Percentiles rank a stretch among this genome's conserved stretches.
These are phyloP conservation scores for Mrakia gelida DNA, from an alignment of 768 basidiomycete species.

Conservation along the genomic window DNA sequence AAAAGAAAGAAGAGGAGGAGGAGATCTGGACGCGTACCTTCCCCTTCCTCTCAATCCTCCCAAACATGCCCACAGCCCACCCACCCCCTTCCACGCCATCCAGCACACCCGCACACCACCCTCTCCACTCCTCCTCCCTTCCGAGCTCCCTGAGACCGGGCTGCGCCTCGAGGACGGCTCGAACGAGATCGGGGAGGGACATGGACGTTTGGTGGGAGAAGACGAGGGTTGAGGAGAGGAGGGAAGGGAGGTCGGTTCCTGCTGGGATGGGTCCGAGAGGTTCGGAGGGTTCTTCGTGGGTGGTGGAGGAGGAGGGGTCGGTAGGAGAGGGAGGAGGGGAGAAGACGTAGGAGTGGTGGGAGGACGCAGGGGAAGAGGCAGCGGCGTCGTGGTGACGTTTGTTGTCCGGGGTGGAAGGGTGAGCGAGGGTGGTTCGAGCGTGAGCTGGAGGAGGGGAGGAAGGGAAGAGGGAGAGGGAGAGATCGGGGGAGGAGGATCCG, in stretches of 20 bases:
- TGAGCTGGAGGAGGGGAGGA: constrained; percentile 8
- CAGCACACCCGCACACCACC: constrained; percentile 22
- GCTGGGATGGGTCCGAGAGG: constrained; percentile 18
- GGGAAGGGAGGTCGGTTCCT: constrained; percentile 19
- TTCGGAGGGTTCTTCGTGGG: not conserved
- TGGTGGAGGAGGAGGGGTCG: not conserved
- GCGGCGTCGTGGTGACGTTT: not conserved
- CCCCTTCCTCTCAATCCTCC: constrained; percentile 23
- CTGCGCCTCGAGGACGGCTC: constrained; percentile 12
- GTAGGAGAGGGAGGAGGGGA: not conserved
- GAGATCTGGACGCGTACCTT: constrained; percentile 12
- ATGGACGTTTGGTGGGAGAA: constrained; percentile 29
- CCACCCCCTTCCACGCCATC: not conserved
- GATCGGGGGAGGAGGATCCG: constrained; percentile 1
- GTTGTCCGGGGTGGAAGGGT: not conserved
- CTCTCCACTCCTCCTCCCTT: constrained; percentile 20
- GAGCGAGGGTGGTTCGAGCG: not conserved
- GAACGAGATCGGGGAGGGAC: constrained; percentile 19
- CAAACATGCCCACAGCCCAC: constrained; percentile 28
- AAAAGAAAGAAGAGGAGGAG: not conserved
- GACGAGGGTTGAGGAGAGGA: constrained; percentile 30
- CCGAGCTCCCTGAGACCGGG: constrained; percentile 11
- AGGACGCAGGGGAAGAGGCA: not conserved
- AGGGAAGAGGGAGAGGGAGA: constrained; percentile 1
- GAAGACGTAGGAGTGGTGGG: constrained; percentile 9